Evolutionary conservation across 306 rosid species (phyloP), one percentile per base, ranked within the genome.

Genomic region (Acmispon strigosus): DNA sequence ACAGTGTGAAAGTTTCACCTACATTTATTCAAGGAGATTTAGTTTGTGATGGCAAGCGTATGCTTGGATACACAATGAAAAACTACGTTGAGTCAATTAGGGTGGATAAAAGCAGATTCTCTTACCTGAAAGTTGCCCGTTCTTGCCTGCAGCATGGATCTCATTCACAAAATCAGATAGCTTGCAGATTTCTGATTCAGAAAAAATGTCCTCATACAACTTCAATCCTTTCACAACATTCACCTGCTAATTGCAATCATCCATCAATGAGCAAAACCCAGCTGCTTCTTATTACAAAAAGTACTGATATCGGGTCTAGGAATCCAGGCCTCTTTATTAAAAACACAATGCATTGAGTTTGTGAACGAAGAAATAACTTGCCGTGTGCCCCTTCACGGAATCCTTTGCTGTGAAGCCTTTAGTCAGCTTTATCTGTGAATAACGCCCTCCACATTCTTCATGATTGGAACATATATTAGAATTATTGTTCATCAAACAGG

Each of bases 221-320:
- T 89, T 94, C 14, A 94, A 77, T 22, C 98, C 98, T 70, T 89
- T 94, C 74, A 90, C 98, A 61, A 87, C 97, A 86, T 94, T 94
- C 75, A 90, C 97, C 98, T 93, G 87, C 62, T 81, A 85, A 69
- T 74, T 52, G 69, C 70, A 76, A 70, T 44, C 19, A 61, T 69
- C 59, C 57, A 36, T 54, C 85, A 69, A 58, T 83, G 73, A 86
- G 72, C 70, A 63, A 73, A 20, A 52, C 42, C 70, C 34, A 69
- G 45, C 73, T 80, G 72, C 59, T 62, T 64, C 71, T 74, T 73
- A 80, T 72, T 58, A 55, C 62, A 77, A 62, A 83, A 51, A 57
- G 62, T 61, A 53, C 8, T 52, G 22, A 70, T 61, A 42, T 24
- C 70, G 24, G 52, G 20, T 70, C 58, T 70, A 55, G 14, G 53